These are phyloP conservation scores for Arbutus unedo DNA, from an alignment of 148 eudicot species.

Conservation along the genomic window DNA sequence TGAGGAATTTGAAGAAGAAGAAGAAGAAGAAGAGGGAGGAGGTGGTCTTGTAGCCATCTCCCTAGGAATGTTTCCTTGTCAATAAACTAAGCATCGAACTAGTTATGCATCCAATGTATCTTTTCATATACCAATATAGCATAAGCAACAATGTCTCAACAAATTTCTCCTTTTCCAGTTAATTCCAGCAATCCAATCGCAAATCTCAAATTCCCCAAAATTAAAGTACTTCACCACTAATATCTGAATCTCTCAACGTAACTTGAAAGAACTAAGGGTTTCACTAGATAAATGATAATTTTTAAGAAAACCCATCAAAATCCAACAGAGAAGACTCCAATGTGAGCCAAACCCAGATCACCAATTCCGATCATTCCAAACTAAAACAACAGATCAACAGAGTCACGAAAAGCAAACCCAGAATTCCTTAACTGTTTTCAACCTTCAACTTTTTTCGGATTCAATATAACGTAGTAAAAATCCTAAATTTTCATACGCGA, in stretches of 20 bases:
- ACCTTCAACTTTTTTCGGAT: neutral
- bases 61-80: slow-evolving; percentile 14
- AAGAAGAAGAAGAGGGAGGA: slow-evolving; percentile 29
- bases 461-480: slow-evolving; percentile 7
- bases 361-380: slow-evolving; percentile 19
- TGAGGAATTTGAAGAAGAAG: slow-evolving; percentile 24
- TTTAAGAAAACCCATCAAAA: slow-evolving; percentile 18
- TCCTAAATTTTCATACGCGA: neutral
- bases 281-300: slow-evolving; percentile 11
- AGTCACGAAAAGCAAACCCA: slow-evolving; percentile 3
- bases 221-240: slow-evolving; percentile 26
- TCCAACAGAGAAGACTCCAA: slow-evolving; percentile 17
- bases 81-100: slow-evolving; percentile 28
- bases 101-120: slow-evolving; percentile 23
- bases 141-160: neutral
- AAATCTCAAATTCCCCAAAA: slow-evolving; percentile 8
- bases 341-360: slow-evolving; percentile 44
- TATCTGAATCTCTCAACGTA: slow-evolving; percentile 9
- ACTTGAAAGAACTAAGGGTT: slow-evolving; percentile 14
- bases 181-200: slow-evolving; percentile 12
- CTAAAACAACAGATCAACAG: slow-evolving; percentile 18
- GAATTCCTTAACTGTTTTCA: slow-evolving; percentile 5
- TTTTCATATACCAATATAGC: slow-evolving; percentile 17
- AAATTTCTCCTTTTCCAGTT: slow-evolving; percentile 9
- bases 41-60: slow-evolving; percentile 51